Conservation (phyloP, 768 basidiomycete genomes). For the Calvatia gigantea region DNA sequence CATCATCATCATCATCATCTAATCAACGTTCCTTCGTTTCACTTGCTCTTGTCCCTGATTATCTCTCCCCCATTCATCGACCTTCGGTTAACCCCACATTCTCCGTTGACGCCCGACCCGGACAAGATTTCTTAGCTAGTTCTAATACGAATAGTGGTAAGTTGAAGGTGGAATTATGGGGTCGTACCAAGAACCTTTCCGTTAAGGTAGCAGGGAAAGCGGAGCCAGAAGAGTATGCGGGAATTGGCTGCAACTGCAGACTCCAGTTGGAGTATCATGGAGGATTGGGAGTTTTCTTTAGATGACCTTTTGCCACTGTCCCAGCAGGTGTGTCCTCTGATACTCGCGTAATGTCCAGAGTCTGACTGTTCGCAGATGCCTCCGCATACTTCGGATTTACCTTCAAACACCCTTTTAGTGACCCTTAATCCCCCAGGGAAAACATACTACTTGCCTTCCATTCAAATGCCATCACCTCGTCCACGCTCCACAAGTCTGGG, state of each 20-base stretch:
- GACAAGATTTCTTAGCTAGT: slow-evolving; percentile 51
- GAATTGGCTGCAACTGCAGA: slow-evolving; percentile 1
- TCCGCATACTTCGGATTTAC: slow-evolving; percentile 38
- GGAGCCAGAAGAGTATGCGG: neutral
- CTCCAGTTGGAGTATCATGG: slow-evolving; percentile 58
- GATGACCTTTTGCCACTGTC: slow-evolving; percentile 53
- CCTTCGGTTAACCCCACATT: slow-evolving; percentile 87
- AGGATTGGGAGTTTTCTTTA: slow-evolving; percentile 66
- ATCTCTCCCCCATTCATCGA: slow-evolving; percentile 73
- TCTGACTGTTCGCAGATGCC: slow-evolving; percentile 15
- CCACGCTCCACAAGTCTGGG: slow-evolving; percentile 57
- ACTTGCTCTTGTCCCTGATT: slow-evolving; percentile 41
- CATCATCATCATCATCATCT: neutral
- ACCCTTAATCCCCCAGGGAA: slow-evolving; percentile 59
- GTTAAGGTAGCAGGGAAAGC: slow-evolving; percentile 4
- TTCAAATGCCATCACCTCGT: slow-evolving; percentile 29
- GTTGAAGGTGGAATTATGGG: slow-evolving; percentile 55
- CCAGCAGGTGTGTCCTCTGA: slow-evolving; percentile 49
- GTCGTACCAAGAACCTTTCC: slow-evolving; percentile 23
- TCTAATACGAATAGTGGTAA: slow-evolving; percentile 43
- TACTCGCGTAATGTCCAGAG: neutral
- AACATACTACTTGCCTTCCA: slow-evolving; percentile 53
- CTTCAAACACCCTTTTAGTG: slow-evolving; percentile 73
- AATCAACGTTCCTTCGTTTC: neutral
- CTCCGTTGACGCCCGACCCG: slow-evolving; percentile 47